Evolutionary conservation across 306 rosid genomes (phyloP).

Genomic region (Vigna mungo): DNA sequence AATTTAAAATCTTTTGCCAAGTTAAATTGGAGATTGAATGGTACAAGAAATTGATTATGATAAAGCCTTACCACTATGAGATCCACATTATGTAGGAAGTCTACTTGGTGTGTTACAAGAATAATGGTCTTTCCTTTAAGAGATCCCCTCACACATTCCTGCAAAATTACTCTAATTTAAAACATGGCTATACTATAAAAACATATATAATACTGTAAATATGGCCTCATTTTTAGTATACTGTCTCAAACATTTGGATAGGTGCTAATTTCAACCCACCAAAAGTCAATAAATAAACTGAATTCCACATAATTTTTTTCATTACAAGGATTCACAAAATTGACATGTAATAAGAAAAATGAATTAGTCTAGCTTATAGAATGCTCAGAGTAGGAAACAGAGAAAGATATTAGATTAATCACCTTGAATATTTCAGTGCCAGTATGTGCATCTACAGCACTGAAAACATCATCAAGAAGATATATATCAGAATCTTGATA

Average conservation of each 20-base stretch:
- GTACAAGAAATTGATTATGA: neutral
- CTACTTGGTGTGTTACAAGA: constrained; percentile 99
- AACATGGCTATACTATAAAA: constrained; percentile 3
- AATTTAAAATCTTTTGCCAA: constrained; percentile 17
- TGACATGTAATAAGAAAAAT: constrained; percentile 11
- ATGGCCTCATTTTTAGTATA: neutral
- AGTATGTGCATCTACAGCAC: constrained; percentile 99
- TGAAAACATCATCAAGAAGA: constrained; percentile 94
- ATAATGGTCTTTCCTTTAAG: constrained; percentile 81
- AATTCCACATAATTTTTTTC: neutral
- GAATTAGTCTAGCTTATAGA: neutral
- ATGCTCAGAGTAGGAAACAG: constrained; percentile 20
- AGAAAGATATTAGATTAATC: neutral
- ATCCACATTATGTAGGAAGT: constrained; percentile 91
- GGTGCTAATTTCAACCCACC: neutral
- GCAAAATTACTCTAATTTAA: constrained; percentile 2
- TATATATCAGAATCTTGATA: constrained; percentile 89
- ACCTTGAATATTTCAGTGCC: constrained; percentile 97
- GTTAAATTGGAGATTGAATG: neutral
- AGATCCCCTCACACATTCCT: constrained; percentile 94
- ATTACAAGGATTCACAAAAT: constrained; percentile 8
- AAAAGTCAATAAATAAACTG: neutral
- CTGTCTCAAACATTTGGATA: constrained; percentile 2
- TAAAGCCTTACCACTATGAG: constrained; percentile 67
- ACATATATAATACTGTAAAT: neutral